Conservation (phyloP, 352 stramenopile genomes). For the Halophytophthora polymorphica region DNA sequence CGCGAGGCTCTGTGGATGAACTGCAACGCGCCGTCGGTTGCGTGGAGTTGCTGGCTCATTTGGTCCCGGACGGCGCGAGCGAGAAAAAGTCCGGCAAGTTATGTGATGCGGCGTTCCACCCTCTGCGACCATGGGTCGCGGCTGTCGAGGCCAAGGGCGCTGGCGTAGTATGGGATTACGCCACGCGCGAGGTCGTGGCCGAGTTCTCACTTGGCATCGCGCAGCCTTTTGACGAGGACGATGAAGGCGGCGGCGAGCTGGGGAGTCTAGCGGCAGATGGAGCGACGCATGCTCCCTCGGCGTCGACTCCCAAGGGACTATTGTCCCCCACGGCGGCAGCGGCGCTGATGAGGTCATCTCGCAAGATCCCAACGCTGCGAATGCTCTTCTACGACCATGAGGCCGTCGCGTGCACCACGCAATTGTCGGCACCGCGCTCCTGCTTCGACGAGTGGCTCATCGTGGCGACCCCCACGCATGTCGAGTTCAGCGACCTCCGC, state of each 20-base stretch:
- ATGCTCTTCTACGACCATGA: constrained; percentile 83
- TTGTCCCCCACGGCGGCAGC: constrained; percentile 19
- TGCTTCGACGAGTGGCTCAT: constrained; percentile 79
- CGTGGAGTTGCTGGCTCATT: constrained; percentile 53
- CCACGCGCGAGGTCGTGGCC: constrained; percentile 54
- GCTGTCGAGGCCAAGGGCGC: constrained; percentile 60
- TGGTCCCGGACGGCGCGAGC: constrained; percentile 46
- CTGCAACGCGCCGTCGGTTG: constrained; percentile 47
- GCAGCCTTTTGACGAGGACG: constrained; percentile 29
- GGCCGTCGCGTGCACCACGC: constrained; percentile 42
- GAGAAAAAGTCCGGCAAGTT: constrained; percentile 76
- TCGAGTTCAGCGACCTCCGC: constrained; percentile 73
- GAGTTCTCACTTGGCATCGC: constrained; percentile 68
- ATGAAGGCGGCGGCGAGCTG: constrained; percentile 11
- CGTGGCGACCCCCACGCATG: constrained; percentile 50
- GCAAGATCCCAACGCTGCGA: constrained; percentile 36
- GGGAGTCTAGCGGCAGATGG: constrained; percentile 1
- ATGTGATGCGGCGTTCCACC: constrained; percentile 61
- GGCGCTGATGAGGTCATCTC: constrained; percentile 51
- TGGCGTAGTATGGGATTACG: constrained; percentile 71
- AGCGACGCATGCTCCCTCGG: neutral
- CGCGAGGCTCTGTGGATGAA: constrained; percentile 54
- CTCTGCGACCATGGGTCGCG: constrained; percentile 62
- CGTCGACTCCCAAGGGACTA: constrained; percentile 11
- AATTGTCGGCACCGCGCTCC: constrained; percentile 31